Evolutionary conservation across 2,329 filamentous ascomycete genomes (phyloP), one percentile per base, ranked within the genome.

Genomic region (Calonectria hongkongensis): DNA sequence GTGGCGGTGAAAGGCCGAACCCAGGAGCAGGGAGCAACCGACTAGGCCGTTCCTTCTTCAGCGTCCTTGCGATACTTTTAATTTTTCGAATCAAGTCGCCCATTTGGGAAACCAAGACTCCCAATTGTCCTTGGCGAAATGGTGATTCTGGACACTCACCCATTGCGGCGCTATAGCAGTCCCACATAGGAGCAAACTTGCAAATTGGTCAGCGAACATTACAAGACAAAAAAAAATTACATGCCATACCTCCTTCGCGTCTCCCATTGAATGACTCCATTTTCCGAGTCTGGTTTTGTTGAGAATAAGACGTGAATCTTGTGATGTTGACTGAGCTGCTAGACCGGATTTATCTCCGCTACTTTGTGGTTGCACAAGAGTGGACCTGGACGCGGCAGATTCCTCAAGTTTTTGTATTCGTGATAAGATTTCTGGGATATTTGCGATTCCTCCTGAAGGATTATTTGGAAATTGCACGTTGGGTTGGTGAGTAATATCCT

Each of bases 1-100:
- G 66, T 1, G 82, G 84, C 0, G 12, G 82, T 83, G 36, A 21
- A 43, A 65, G 60, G 36, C 18, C 15, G 6, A 48, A 56, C 36
- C 18, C 56, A 33, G 45, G 33, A n/a, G 43, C 25, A 4, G 63
- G 51, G 27, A 70, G 58, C 1, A 25, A 25, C 41, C 69, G 54
- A 30, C 30, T 63, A 6, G 69, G 64, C 25, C 66, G 66, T n/a
- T 18, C 47, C n/a, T 54, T 33, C 25, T 71, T 67, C n/a, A 68
- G 27, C 4, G n/a, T 30, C 30, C 47, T 67, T 16, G 64, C 64
- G 5, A 28, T 47, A 18, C 10, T 18, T 43, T 71, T 67, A 54
- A 54, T 64, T 12, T 68, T 71, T 36, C 21, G 33, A 47, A 68
- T 45, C 1, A 71, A 39, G 7, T 64, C 54, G 0, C 64, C 43